These are phyloP conservation scores for Melaleuca alternifolia DNA, from an alignment of 345 rosid species.

Conservation along the genomic window DNA sequence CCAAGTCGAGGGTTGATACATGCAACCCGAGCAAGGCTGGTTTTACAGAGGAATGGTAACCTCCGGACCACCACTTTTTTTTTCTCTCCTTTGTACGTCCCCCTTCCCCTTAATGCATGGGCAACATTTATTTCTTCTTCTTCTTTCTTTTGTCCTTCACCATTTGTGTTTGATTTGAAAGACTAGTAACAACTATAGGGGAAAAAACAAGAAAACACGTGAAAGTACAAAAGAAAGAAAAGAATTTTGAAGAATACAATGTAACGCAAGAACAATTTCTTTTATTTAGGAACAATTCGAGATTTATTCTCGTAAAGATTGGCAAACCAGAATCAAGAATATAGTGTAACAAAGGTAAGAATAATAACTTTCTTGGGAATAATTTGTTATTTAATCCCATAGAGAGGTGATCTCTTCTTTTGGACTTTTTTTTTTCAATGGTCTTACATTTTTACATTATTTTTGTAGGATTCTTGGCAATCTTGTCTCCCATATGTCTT, in stretches of 20 bases:
- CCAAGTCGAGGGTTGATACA: constrained; percentile 14
- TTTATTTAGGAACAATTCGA: background rate
- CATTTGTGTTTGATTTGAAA: too few relatives aligned
- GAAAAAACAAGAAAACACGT: too few relatives aligned
- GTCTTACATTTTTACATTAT: background rate
- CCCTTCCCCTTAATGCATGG: too few relatives aligned
- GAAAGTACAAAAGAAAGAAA: too few relatives aligned
- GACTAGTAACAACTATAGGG: too few relatives aligned
- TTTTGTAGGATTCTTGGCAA: background rate
- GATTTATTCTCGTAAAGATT: background rate
- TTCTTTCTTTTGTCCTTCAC: too few relatives aligned
- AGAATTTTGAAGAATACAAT: too few relatives aligned
- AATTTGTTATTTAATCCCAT: background rate
- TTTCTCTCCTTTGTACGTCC: too few relatives aligned
- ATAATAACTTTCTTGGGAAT: background rate
- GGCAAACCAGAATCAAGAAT: background rate
- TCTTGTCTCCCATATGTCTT: background rate
- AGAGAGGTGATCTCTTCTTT: background rate
- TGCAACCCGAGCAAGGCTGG: constrained; percentile 33
- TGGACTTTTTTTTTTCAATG: background rate
- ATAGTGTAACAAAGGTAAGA: background rate
- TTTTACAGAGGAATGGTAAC: constrained; percentile 32
- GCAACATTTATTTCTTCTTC: background rate
- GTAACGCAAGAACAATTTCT: background rate
- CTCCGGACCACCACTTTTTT: background rate